These are phyloP conservation scores for Nigrospora sphaerica DNA, from an alignment of 2,329 filamentous ascomycete genomes.

Conservation along the genomic window DNA sequence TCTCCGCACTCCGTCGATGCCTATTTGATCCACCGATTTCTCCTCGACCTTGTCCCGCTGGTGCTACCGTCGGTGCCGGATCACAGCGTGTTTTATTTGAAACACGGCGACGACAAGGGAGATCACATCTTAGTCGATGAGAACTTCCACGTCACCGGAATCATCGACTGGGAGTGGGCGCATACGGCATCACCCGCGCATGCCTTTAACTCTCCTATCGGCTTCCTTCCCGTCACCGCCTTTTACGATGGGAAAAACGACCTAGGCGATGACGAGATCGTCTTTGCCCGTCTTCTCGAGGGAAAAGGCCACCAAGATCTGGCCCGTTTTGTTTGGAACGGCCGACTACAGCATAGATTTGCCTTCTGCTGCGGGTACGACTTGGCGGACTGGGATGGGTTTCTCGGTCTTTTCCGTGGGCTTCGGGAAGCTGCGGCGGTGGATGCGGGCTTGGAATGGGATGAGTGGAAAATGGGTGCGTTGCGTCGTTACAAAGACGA, in stretches of 20 bases:
- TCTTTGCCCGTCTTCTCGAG: slow-evolving; percentile 25
- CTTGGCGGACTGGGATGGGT: slow-evolving; percentile 33
- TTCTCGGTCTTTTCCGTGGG: slow-evolving; percentile 31
- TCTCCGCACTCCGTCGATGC: slow-evolving; percentile 22
- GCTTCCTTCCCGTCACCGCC: slow-evolving; percentile 29
- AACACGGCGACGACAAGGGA: slow-evolving; percentile 40
- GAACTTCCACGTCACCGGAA: slow-evolving; percentile 36
- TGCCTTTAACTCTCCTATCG: slow-evolving; percentile 34
- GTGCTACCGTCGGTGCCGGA: slow-evolving; percentile 13
- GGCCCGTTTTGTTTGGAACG: slow-evolving; percentile 26
- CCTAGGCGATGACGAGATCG: slow-evolving; percentile 28
- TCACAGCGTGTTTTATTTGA: slow-evolving; percentile 32
- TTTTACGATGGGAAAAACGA: slow-evolving; percentile 29
- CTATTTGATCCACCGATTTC: slow-evolving; percentile 33
- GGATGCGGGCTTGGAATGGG: slow-evolving; percentile 27
- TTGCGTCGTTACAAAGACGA: slow-evolving; percentile 24
- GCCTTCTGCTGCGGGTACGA: slow-evolving; percentile 34
- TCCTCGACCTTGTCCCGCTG: slow-evolving; percentile 27
- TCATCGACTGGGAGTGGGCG: slow-evolving; percentile 39
- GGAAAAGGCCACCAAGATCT: slow-evolving; percentile 27
- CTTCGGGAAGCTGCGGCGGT: slow-evolving; percentile 25
- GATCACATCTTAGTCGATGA: slow-evolving; percentile 40
- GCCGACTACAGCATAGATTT: slow-evolving; percentile 29
- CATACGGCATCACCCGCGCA: slow-evolving; percentile 23
- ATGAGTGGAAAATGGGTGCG: slow-evolving; percentile 27